Base-by-base conservation (phyloP, 768 basidiomycete genomes). In the Tubosaeta brunneosetosa region DNA sequence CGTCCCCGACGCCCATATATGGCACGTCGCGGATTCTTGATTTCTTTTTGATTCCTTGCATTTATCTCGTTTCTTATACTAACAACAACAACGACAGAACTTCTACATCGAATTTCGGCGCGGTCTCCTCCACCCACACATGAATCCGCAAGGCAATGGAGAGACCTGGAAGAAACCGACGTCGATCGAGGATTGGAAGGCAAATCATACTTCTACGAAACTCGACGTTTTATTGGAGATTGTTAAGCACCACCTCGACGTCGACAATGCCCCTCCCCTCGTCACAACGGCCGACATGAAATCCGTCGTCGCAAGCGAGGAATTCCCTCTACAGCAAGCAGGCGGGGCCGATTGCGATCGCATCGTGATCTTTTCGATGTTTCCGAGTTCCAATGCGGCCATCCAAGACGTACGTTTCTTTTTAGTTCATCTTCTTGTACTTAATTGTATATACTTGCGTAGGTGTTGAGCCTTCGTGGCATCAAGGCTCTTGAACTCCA, bases 81-180 rank as follows among this genome's bases (percentile, higher is more conserved):
- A 10, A 34, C 33, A 4, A 34, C 33, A 12, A 11, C 12, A 8
- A 34, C 12, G 1, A 34, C 33, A 47, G 22, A 40, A 55, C 6
- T 55, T 53, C 3, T 55, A 55, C 8, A 55, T 55, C 2, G 37
- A 55, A 14, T 48, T 55, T 4, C 31, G 43, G 1, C 29, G 43
- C 16, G 46, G 51, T 1, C n/a, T 55, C 0, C 43, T 55, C 0
- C 51, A 55, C 17, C 51, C 55, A 0, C 25, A 47, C 13, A 47
- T 55, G 50, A 55, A 55, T n/a, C 54, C 45, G 3, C 25, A 6
- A 17, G 46, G 46, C 16, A 7, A 6, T 0, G 32, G 8, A 6
- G 34, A 27, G 1, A 3, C 6, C 4, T 46, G 47, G 33, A 5
- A 22, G 17, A 44, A 16, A 17, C 44, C 22, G 1, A 1, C 7